Percentiles rank a stretch among this genome's conserved stretches.
These are phyloP conservation scores for Cryptococcus sp. DNA, from an alignment of 1,284 basidiomycete genomes.

Conservation along the genomic window DNA sequence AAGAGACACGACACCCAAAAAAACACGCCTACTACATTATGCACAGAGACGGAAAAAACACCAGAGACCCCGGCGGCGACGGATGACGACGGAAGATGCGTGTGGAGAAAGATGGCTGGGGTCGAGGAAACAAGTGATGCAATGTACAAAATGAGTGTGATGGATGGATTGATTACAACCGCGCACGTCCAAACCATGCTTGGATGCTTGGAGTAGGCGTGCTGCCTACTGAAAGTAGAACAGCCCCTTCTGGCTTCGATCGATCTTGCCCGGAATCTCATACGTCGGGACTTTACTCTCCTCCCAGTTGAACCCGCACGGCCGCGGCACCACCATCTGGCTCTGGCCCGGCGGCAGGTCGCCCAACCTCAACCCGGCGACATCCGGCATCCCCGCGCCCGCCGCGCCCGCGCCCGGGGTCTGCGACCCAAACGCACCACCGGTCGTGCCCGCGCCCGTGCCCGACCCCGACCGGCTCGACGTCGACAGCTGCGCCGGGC, in stretches of 20 bases:
- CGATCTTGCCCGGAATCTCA: slow-evolving; percentile 38
- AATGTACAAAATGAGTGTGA: background rate
- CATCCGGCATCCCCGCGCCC: slow-evolving; percentile 4
- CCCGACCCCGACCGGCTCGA: too few species aligned
- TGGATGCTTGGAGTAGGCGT: background rate
- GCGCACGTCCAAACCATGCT: background rate
- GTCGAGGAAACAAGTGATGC: background rate
- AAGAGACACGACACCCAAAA: too few species aligned
- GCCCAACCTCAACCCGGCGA: slow-evolving; percentile 5
- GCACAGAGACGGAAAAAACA: too few species aligned
- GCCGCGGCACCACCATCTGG: slow-evolving; percentile 18
- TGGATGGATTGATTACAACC: background rate
- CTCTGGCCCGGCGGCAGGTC: slow-evolving; percentile 6
- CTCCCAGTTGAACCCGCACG: slow-evolving; percentile 39
- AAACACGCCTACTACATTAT: background rate
- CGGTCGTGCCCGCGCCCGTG: slow-evolving; percentile 3
- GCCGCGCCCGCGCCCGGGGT: slow-evolving; percentile 7
- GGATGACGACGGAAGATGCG: too few species aligned
- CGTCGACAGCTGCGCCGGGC: slow-evolving; percentile 11
- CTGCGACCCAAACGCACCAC: slow-evolving; percentile 15
- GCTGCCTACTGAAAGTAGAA: slow-evolving; percentile 37
- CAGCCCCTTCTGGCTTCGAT: slow-evolving; percentile 39
- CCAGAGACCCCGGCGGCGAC: too few species aligned
- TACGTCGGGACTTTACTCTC: slow-evolving; percentile 39
- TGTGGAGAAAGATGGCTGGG: too few species aligned